These are phyloP conservation scores for Trametes elegans DNA, from an alignment of 768 basidiomycete species.

Conservation along the genomic window DNA sequence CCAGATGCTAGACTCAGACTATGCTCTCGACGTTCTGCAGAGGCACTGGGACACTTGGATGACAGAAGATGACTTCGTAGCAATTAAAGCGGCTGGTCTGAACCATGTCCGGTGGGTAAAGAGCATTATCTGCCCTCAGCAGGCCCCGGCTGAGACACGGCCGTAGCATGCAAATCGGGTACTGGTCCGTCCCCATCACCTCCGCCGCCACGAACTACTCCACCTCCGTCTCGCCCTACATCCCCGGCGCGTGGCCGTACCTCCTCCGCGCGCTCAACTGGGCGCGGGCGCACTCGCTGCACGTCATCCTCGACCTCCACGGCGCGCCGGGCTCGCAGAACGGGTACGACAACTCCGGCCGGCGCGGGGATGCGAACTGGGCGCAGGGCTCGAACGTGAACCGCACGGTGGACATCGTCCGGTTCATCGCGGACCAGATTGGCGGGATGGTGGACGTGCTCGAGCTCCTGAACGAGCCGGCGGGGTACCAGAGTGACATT, in stretches of 20 bases:
- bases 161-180: conserved; percentile 65
- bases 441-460: conserved; percentile 60
- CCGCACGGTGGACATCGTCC: conserved; percentile 56
- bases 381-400: conserved; percentile 43
- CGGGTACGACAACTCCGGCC: conserved; percentile 77
- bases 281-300: conserved; percentile 59
- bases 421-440: conserved; percentile 50
- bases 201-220: conserved; percentile 46
- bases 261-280: conserved; percentile 60
- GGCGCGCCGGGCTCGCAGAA: conserved; percentile 62
- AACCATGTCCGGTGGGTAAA: conserved; percentile 62
- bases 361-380: conserved; percentile 55
- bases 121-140: background rate
- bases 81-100: conserved; percentile 63
- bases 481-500: conserved; percentile 45
- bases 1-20: conserved; percentile 43
- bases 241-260: conserved; percentile 66
- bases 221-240: conserved; percentile 51
- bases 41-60: conserved; percentile 67
- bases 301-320: conserved; percentile 76
- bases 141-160: background rate
- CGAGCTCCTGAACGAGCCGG: conserved; percentile 71
- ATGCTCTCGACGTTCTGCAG: conserved; percentile 42
- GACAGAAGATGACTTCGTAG: conserved; percentile 66
- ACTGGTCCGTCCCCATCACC: conserved; percentile 75